Conservation (phyloP, 2,329 filamentous ascomycete genomes). For the Neonectria magnoliae region DNA sequence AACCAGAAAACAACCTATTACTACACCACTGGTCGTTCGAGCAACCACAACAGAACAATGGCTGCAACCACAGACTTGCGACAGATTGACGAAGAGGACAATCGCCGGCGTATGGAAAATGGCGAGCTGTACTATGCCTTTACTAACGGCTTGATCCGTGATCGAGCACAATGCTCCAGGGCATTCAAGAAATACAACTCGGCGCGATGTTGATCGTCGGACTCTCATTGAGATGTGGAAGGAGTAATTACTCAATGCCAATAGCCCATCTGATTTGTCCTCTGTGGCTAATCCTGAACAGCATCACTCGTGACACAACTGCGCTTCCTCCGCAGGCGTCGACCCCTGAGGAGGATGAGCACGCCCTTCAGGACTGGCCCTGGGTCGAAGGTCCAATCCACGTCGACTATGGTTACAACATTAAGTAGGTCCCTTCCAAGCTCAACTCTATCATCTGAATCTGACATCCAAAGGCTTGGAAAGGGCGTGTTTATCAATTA, state of each 20-base stretch:
- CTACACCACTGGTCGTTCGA: background rate
- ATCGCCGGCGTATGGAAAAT: conserved; percentile 65
- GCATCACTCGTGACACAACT: conserved; percentile 46
- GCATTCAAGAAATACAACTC: conserved; percentile 73
- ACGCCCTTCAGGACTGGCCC: conserved; percentile 69
- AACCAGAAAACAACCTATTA: background rate
- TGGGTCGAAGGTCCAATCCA: conserved; percentile 77
- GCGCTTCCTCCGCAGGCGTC: conserved; percentile 69
- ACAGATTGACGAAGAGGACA: conserved; percentile 56
- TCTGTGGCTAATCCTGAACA: background rate
- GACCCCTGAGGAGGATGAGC: conserved; percentile 71
- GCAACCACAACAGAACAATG: background rate
- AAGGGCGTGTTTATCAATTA: conserved; percentile 78
- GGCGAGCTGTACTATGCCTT: conserved; percentile 82
- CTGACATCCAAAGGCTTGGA: conserved; percentile 52
- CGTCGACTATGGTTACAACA: conserved; percentile 82
- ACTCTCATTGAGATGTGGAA: conserved; percentile 74
- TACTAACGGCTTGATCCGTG: conserved; percentile 71
- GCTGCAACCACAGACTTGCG: background rate
- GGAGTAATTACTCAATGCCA: conserved; percentile 63
- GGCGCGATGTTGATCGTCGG: conserved; percentile 68
- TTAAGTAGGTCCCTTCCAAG: conserved; percentile 50
- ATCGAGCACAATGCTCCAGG: conserved; percentile 68
- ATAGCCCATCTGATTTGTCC: background rate
- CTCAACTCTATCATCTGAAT: too few species aligned